Conservation (phyloP, 805 yeast species). For the Candida piceae region DNA sequence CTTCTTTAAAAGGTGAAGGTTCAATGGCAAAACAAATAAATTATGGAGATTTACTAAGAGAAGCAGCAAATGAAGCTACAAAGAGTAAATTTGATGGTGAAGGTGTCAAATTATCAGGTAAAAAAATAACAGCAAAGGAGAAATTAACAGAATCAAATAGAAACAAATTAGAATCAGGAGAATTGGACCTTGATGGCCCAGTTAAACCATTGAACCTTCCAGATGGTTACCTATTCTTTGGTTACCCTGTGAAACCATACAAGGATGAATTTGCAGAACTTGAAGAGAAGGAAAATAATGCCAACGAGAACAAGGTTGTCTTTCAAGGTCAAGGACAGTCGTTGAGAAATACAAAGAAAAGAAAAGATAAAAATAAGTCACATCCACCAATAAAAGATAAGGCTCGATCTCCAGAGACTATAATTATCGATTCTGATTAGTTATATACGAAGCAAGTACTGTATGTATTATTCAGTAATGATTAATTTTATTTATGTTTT, state of each 20-base stretch:
- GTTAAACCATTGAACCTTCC: constrained; percentile 74
- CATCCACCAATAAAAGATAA: constrained; percentile 58
- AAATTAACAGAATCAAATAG: constrained; percentile 11
- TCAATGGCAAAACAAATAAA: constrained; percentile 74
- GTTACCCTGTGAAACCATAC: constrained; percentile 69
- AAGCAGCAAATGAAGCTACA: constrained; percentile 29
- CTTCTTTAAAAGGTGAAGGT: constrained; percentile 39
- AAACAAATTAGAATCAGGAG: constrained; percentile 9
- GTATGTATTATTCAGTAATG: too few species aligned
- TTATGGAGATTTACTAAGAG: constrained; percentile 53
- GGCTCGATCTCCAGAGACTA: constrained; percentile 70
- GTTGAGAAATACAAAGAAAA: constrained; percentile 50
- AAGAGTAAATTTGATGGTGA: constrained; percentile 44
- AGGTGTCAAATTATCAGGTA: constrained; percentile 72
- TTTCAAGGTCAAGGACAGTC: constrained; percentile 73
- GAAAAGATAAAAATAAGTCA: constrained; percentile 50
- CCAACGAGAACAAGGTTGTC: constrained; percentile 10
- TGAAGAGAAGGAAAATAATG: constrained; percentile 20
- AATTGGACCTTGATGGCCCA: constrained; percentile 48
- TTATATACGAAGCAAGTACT: not conserved
- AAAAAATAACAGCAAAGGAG: constrained; percentile 26
- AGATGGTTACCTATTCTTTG: constrained; percentile 85
- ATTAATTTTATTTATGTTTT: too few species aligned
- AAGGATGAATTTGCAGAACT: constrained; percentile 33
- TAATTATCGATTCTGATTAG: constrained; percentile 61